These are phyloP conservation scores for Flagelloscypha sp. DNA, from an alignment of 768 basidiomycete species.

Conservation along the genomic window DNA sequence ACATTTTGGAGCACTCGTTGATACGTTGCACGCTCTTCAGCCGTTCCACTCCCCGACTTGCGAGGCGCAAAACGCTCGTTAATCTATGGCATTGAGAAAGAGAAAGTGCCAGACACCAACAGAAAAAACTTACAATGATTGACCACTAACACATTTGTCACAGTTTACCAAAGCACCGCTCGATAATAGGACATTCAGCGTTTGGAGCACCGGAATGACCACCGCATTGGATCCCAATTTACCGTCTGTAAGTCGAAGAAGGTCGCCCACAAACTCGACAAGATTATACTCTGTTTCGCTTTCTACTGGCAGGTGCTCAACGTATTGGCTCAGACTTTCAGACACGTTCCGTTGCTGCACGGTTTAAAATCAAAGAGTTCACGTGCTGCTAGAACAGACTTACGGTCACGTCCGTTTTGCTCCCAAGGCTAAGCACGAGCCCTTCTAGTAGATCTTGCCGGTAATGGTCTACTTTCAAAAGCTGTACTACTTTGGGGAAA, in stretches of 20 bases:
- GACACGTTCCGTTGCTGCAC: conserved; percentile 62
- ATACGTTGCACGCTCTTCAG: conserved; percentile 83
- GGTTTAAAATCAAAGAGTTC: conserved; percentile 8
- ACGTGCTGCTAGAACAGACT: conserved; percentile 23
- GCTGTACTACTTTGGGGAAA: conserved; percentile 62
- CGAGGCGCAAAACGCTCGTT: conserved; percentile 33
- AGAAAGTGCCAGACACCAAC: neutral
- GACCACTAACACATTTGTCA: conserved; percentile 35
- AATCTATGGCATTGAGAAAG: conserved; percentile 1
- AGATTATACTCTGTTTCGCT: conserved; percentile 35
- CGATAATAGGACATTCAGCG: conserved; percentile 66
- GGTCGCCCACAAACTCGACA: conserved; percentile 45
- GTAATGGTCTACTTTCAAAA: conserved; percentile 57
- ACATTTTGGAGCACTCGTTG: conserved; percentile 81
- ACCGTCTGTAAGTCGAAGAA: conserved; percentile 43
- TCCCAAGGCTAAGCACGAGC: conserved; percentile 71
- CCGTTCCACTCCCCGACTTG: conserved; percentile 47
- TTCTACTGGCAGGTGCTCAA: conserved; percentile 40
- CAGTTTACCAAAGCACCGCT: conserved; percentile 50
- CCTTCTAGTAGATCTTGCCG: conserved; percentile 58
- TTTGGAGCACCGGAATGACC: conserved; percentile 77
- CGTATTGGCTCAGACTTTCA: conserved; percentile 51
- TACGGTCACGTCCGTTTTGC: conserved; percentile 81
- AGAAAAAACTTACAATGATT: conserved; percentile 39
- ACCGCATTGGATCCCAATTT: conserved; percentile 58